phyloP scores from a whole-genome alignment of 2,329 filamentous ascomycete genomes.

The Immersiporthe knoxdaviesiana region DNA sequence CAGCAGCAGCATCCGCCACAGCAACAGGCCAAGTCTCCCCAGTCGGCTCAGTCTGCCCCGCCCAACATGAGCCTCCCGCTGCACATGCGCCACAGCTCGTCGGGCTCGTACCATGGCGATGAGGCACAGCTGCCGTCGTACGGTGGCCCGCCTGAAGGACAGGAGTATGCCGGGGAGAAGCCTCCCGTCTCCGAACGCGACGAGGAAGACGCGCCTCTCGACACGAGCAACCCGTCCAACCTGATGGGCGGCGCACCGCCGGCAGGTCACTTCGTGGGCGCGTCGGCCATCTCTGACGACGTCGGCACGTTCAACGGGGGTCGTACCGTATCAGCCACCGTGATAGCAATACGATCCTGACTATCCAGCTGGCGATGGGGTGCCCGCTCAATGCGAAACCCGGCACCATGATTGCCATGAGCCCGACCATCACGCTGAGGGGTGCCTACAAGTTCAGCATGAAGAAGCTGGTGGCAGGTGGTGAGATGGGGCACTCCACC shows the following conservation, averaged over 20 bases:
- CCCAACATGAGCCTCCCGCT: conserved; percentile 41
- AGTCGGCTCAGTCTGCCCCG: conserved; percentile 31
- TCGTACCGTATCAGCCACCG: conserved; percentile 92
- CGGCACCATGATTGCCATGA: conserved; percentile 92
- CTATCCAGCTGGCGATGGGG: conserved; percentile 85
- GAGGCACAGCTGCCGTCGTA: conserved; percentile 35
- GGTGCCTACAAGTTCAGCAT: conserved; percentile 83
- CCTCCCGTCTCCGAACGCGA: conserved; percentile 29
- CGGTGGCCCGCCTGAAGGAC: conserved; percentile 34
- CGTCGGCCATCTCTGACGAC: conserved; percentile 71
- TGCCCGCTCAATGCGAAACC: conserved; percentile 83
- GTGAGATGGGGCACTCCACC: conserved; percentile 76
- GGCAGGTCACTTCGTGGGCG: conserved; percentile 65
- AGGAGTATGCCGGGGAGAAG: conserved; percentile 36
- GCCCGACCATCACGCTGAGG: conserved; percentile 80
- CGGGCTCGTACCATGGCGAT: conserved; percentile 31
- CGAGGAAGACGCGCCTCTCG: conserved; percentile 34
- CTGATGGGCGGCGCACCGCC: conserved; percentile 45
- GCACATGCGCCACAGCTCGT: conserved; percentile 41
- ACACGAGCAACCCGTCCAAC: conserved; percentile 39
- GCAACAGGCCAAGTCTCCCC: conserved; percentile 32
- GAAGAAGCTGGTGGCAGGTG: conserved; percentile 87
- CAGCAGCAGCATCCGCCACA: conserved; percentile 38
- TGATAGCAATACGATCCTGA: conserved; percentile 87
- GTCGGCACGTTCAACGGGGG: conserved; percentile 97